Conservation (phyloP, 805 yeast genomes). For the Saccharomyces kudriavzevii region DNA sequence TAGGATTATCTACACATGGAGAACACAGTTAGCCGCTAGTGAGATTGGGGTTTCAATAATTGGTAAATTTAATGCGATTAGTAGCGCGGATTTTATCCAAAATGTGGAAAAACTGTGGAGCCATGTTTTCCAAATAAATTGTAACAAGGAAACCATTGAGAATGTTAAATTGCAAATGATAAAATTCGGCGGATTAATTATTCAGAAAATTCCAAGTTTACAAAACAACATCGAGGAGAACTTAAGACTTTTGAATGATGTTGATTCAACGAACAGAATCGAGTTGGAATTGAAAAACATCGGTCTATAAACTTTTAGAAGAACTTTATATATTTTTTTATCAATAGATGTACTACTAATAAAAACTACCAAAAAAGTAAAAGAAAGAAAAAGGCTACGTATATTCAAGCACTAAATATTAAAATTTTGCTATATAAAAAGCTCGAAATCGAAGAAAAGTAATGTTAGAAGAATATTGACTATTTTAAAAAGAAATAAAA, state of each 20-base stretch:
- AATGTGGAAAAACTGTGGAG: conserved; percentile 17
- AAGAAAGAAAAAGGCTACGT: too few species aligned
- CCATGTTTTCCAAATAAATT: conserved; percentile 25
- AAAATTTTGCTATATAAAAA: too few species aligned
- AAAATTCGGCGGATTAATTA: conserved; percentile 29
- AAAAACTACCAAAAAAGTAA: background rate
- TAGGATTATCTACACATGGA: conserved; percentile 45
- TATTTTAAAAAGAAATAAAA: background rate
- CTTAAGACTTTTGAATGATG: conserved; percentile 21
- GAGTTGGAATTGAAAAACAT: conserved; percentile 27
- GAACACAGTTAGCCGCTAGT: conserved; percentile 42
- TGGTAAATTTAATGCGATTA: conserved; percentile 5
- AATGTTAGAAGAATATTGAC: background rate
- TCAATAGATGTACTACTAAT: background rate
- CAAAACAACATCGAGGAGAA: conserved; percentile 15
- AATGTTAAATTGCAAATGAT: conserved; percentile 48
- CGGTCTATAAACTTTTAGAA: conserved; percentile 5
- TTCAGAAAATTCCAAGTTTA: conserved; percentile 9
- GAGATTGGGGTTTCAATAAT: conserved; percentile 32
- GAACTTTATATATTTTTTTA: background rate
- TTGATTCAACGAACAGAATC: conserved; percentile 44
- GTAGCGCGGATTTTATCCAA: conserved; percentile 2
- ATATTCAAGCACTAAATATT: background rate
- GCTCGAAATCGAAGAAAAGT: too few species aligned
- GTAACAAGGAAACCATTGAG: conserved; percentile 41